Conservation (phyloP, 2,329 filamentous ascomycete species). For the Biscogniauxia sp. region DNA sequence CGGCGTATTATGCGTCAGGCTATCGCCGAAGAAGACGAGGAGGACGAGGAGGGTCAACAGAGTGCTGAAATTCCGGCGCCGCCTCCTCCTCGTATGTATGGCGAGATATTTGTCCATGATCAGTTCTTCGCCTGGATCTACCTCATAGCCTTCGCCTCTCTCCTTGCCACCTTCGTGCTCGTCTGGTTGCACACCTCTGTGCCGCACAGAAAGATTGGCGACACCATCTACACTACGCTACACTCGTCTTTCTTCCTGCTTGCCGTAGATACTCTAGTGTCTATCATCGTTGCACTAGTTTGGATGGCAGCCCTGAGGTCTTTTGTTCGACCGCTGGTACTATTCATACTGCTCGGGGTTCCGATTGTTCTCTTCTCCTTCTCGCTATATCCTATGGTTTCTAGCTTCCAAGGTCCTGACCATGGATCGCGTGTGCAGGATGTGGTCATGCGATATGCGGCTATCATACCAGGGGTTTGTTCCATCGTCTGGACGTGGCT, state of each 20-base stretch:
- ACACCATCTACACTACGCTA: constrained; percentile 90
- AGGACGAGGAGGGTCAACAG: constrained; percentile 27
- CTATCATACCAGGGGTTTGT: constrained; percentile 71
- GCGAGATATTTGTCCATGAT: constrained; percentile 78
- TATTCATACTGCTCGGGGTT: constrained; percentile 76
- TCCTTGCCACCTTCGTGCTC: constrained; percentile 85
- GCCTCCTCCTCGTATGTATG: constrained; percentile 55
- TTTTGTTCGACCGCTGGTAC: constrained; percentile 82
- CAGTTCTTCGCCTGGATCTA: constrained; percentile 90
- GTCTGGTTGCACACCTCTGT: constrained; percentile 85
- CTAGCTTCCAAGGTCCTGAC: constrained; percentile 77
- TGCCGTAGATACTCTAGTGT: constrained; percentile 86
- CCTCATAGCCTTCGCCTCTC: constrained; percentile 75
- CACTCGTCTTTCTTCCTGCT: constrained; percentile 86
- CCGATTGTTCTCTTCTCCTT: constrained; percentile 86
- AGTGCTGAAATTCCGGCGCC: constrained; percentile 37
- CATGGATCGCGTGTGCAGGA: constrained; percentile 82
- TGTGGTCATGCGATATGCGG: constrained; percentile 81
- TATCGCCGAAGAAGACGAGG: constrained; percentile 37
- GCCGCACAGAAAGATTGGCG: constrained; percentile 70
- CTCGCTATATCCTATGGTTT: constrained; percentile 85
- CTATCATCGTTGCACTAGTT: constrained; percentile 79
- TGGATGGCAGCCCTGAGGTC: constrained; percentile 89
- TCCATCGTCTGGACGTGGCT: constrained; percentile 81
- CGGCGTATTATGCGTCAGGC: constrained; percentile 41